A percentile compares a stretch with the other conserved stretches of the same genome.
These are phyloP conservation scores for Globisporangium okanoganense DNA, from an alignment of 352 stramenopile genomes.

Conservation along the genomic window DNA sequence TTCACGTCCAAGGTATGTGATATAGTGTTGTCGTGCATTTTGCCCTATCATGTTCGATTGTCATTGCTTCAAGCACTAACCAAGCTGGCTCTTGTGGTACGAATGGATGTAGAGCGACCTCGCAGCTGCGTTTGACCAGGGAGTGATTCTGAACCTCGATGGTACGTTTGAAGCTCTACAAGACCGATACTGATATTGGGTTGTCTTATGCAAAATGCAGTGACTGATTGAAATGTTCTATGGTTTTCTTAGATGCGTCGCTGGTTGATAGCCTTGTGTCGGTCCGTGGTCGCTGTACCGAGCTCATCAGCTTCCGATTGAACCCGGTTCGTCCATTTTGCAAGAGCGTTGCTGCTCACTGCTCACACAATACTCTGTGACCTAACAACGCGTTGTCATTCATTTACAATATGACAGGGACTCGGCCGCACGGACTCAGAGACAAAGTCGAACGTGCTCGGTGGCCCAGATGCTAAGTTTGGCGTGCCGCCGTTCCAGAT, in stretches of 20 bases:
- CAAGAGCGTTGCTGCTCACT: not conserved
- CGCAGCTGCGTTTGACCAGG: conserved; percentile 64
- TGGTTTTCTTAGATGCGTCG: conserved; percentile 43
- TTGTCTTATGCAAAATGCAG: not conserved
- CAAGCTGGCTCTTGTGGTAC: not conserved
- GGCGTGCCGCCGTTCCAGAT: conserved; percentile 86
- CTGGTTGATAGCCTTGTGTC: conserved; percentile 74
- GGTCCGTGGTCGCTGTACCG: conserved; percentile 64
- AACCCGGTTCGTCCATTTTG: conserved; percentile 44
- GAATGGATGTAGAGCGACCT: conserved; percentile 42
- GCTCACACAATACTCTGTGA: not conserved
- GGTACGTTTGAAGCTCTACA: conserved; percentile 20
- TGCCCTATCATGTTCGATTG: not conserved
- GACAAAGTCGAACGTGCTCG: conserved; percentile 88
- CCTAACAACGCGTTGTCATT: not conserved
- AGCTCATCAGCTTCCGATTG: conserved; percentile 86
- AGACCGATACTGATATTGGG: not conserved
- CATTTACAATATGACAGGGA: conserved; percentile 20
- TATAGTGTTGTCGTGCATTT: no score
- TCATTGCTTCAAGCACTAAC: not conserved
- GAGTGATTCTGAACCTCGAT: conserved; percentile 88
- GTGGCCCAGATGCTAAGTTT: conserved; percentile 87
- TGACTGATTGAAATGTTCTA: not conserved
- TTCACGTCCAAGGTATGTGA: conserved; percentile 64
- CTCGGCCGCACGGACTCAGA: conserved; percentile 86